Base-by-base conservation (phyloP, 371 early-diverging fungal genomes). In the Mucor circinelloides region DNA sequence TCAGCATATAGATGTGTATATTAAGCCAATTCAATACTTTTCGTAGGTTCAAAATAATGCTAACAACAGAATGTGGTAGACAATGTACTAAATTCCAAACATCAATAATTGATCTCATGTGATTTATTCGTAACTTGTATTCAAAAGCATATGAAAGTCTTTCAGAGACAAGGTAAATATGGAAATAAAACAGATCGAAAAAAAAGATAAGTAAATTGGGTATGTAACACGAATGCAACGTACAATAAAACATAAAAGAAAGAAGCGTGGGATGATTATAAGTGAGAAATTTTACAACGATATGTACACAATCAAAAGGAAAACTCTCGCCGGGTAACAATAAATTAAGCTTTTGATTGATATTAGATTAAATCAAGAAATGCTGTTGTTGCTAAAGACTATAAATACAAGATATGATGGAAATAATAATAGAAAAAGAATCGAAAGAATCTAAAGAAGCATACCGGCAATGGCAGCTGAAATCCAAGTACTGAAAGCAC, bases 391-490 rank as follows among this genome's bases (percentile, higher is more conserved):
- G 40, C 13, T 12, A 40, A 17, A 54, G 13, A 54, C 54, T 54
- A 54, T 54, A 54, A 54, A 54, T 54, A 54, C 54, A 54, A 25
- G 46, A 21, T 54, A 13, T 15, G 17, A 27, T 17, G 50, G 23
- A 23, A 50, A 19, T 23, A 50, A 23, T 12, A 25, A 23, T 10
- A n/a, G 31, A 28, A 38, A 36, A 44, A 44, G 21, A 42, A 42
- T 30, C 9, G 9, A 58, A 32, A 34, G 17, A 15, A 31, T 60
- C 81, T 86, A 90, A 34, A 87, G 65, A 25, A 92, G 83, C 75
- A 89, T 86, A 71, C 94, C 91, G 73, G 94, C 97, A 74, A 96
- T 91, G 32, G 90, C 83, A 38, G 97, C 95, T 21, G 93, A 90
- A 68, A 94, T 79, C 84, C 91, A 91, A 38, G 97, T 96, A 52